These are phyloP conservation scores for Exidia glandulosa DNA, from an alignment of 768 basidiomycete genomes.

Conservation along the genomic window DNA sequence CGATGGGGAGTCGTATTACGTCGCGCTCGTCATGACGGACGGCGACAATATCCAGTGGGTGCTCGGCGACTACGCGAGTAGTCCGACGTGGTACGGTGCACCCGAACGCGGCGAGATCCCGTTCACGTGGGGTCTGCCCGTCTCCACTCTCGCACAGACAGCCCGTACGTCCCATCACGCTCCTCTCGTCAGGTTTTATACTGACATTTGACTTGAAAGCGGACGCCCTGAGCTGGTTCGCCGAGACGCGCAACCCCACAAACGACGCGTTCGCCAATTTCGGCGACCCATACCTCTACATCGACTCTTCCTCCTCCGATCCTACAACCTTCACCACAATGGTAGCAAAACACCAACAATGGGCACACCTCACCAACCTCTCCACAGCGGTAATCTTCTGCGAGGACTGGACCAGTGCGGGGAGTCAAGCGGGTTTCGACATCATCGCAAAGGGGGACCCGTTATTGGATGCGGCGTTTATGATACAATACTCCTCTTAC, in stretches of 20 bases:
- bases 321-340: neutral
- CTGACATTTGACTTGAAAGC: neutral
- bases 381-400: neutral
- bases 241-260: neutral
- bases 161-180: neutral
- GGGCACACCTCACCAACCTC: neutral
- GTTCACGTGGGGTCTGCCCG: neutral
- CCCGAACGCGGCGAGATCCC: neutral
- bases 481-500: neutral
- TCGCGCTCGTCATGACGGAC: neutral
- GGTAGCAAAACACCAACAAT: neutral
- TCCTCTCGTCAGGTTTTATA: neutral
- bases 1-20: neutral
- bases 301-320: neutral
- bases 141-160: neutral
- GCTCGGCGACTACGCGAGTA: neutral
- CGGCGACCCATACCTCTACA: neutral
- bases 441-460: neutral
- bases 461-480: neutral
- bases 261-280: neutral
- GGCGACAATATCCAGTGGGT: neutral
- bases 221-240: neutral
- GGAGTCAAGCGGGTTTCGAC: neutral
- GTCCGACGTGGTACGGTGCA: neutral
- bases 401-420: neutral